These are phyloP conservation scores for Vitis hybrid DNA, from an alignment of 177 flowering plant species.

Conservation along the genomic window DNA sequence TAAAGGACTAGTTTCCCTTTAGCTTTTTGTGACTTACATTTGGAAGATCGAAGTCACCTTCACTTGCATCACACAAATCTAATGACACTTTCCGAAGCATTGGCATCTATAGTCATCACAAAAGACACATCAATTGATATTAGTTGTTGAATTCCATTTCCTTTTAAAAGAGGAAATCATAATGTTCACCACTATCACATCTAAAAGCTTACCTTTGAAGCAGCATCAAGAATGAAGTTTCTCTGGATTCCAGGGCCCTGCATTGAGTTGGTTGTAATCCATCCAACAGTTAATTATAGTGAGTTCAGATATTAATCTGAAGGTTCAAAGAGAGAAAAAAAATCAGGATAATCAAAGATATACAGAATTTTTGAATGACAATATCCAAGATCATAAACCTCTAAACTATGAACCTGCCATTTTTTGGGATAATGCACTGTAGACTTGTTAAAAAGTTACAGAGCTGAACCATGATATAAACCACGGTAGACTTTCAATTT, in stretches of 20 bases:
- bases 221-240: conserved; percentile 56
- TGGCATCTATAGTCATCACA: conserved; percentile 51
- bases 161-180: background rate
- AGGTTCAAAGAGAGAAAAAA: conserved; percentile 1
- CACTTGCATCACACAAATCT: conserved; percentile 71
- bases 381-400: background rate
- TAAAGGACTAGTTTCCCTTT: no score
- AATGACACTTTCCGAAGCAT: conserved; percentile 69
- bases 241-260: conserved; percentile 67
- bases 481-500: no score
- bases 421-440: background rate
- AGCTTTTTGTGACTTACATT: conserved; percentile 40
- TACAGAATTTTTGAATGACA: background rate
- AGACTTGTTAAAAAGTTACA: background rate
- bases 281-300: background rate
- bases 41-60: conserved; percentile 63
- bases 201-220: conserved; percentile 44
- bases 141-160: background rate
- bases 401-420: background rate
- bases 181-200: background rate
- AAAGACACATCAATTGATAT: background rate
- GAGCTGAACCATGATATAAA: no score
- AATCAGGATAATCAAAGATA: background rate
- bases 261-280: background rate
- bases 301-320: background rate